A percentile compares a stretch with the other conserved stretches of the same genome.
These are phyloP conservation scores for Sphagnum fallax DNA, from an alignment of 228 moss, liverwort and hornwort genomes.

Conservation along the genomic window DNA sequence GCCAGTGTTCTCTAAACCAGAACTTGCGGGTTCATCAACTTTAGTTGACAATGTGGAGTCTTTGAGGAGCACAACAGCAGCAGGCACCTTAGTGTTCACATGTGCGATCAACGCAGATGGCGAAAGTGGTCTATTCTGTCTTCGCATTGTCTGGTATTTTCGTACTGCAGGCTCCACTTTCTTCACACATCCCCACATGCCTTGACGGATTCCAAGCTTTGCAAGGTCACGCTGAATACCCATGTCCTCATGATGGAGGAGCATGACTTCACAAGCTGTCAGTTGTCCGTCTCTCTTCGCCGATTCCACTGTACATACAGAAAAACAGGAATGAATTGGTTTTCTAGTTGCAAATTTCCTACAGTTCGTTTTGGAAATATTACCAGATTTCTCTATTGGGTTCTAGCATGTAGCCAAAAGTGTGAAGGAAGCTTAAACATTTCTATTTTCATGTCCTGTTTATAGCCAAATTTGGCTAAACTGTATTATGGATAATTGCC, in stretches of 20 bases:
- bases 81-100: constrained; percentile 40
- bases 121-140: constrained; percentile 32
- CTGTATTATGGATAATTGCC: too few relatives aligned
- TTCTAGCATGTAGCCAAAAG: too few relatives aligned
- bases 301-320: constrained; percentile 58
- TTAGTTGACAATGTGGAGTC: too few relatives aligned
- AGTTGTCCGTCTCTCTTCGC: constrained; percentile 45
- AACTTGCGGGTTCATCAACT: too few relatives aligned
- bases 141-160: constrained; percentile 41
- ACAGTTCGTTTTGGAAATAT: too few relatives aligned
- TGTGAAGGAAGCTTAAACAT: too few relatives aligned
- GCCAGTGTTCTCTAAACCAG: too few relatives aligned
- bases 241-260: constrained; percentile 93
- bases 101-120: constrained; percentile 44
- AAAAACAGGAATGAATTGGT: not conserved
- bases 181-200: constrained; percentile 97
- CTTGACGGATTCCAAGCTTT: constrained; percentile 78
- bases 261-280: constrained; percentile 56
- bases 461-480: too few relatives aligned
- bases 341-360: too few relatives aligned
- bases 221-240: constrained; percentile 88
- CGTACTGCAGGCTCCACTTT: constrained; percentile 74
- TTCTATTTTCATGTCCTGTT: too few relatives aligned
- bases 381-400: too few relatives aligned
- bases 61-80: not conserved